Evolutionary conservation across 768 basidiomycete species (phyloP).

Genomic region (Suillus hirtellus): DNA sequence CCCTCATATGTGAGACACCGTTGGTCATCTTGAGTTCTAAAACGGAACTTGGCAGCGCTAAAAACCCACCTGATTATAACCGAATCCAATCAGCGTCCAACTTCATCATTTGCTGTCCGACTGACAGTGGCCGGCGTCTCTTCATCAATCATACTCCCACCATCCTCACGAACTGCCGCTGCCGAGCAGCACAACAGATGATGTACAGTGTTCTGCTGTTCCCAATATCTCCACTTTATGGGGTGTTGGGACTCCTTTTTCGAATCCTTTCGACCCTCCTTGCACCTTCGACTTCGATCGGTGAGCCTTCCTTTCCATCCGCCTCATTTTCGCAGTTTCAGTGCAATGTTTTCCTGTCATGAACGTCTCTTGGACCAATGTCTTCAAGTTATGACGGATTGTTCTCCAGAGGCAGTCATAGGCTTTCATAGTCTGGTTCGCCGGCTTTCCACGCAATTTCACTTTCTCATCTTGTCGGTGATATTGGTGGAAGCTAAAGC

Average conservation of each 20-base stretch:
- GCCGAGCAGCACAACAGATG: background rate
- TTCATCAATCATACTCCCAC: background rate
- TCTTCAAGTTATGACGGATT: background rate
- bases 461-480: background rate
- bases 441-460: background rate
- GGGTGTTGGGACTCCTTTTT: background rate
- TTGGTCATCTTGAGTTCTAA: too few relatives aligned
- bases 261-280: background rate
- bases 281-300: background rate
- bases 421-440: background rate
- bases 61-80: background rate
- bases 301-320: background rate
- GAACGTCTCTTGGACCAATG: background rate
- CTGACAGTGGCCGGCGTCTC: background rate
- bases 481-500: background rate
- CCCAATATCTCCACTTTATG: background rate
- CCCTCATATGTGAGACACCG: too few relatives aligned
- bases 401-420: background rate
- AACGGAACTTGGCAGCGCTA: background rate
- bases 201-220: slow-evolving; percentile 1
- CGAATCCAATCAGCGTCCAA: too few relatives aligned
- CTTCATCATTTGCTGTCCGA: background rate
- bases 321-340: background rate
- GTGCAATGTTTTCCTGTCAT: background rate
- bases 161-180: background rate